A percentile compares a stretch with the other conserved stretches of the same genome.
phyloP scores from a whole-genome alignment of 495 filamentous ascomycete species.

The Penicillium argentinense region DNA sequence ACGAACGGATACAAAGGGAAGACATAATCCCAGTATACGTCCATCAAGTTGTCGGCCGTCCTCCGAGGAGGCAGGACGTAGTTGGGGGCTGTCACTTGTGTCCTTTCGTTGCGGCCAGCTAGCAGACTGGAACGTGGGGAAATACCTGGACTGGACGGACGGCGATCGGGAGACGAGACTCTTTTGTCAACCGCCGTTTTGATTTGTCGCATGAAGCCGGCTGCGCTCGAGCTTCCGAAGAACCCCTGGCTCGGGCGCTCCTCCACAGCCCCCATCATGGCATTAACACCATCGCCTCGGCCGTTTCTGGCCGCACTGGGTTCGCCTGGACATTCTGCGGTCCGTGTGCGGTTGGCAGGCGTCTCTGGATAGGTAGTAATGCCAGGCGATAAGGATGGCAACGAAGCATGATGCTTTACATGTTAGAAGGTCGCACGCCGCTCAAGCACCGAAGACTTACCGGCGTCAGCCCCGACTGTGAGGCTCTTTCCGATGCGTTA shows the following conservation, averaged over 20 bases:
- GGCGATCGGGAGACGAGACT: constrained; percentile 22
- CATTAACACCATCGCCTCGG: constrained; percentile 30
- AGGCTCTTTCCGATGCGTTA: neutral
- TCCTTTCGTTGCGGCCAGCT: constrained; percentile 10
- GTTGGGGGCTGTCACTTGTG: constrained; percentile 10
- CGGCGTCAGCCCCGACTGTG: constrained; percentile 7
- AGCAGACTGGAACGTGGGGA: constrained; percentile 16
- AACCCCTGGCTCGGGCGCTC: constrained; percentile 35
- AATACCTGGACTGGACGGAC: constrained; percentile 12
- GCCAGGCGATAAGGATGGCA: constrained; percentile 4
- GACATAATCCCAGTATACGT: constrained; percentile 41
- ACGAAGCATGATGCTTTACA: neutral
- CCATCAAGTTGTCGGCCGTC: constrained; percentile 39
- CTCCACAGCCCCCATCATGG: constrained; percentile 41
- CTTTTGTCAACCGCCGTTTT: constrained; percentile 36
- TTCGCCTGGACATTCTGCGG: neutral
- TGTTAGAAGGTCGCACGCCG: no score
- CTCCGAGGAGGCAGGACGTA: constrained; percentile 42
- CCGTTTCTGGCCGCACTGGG: neutral
- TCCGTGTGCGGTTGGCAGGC: neutral
- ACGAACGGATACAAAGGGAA: constrained; percentile 44
- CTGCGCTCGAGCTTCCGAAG: constrained; percentile 38
- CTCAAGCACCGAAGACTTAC: constrained; percentile 10
- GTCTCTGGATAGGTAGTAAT: neutral
- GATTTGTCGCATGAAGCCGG: constrained; percentile 41